phyloP scores from a whole-genome alignment of 345 rosid genomes.

The Ceriops decandra region DNA sequence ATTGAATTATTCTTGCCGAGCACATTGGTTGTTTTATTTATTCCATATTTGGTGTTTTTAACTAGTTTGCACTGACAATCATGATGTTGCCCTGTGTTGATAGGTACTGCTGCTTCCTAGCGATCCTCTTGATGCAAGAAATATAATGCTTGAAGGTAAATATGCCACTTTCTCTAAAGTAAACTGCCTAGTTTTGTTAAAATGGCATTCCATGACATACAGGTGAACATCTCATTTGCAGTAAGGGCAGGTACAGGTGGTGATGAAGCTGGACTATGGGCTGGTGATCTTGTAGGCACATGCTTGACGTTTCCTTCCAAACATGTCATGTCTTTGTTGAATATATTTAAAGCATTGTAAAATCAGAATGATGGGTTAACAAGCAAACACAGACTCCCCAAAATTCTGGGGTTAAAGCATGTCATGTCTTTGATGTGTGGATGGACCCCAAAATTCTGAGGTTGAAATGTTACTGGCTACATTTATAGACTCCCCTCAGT shows the following conservation, averaged over 20 bases:
- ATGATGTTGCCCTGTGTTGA: conserved; percentile 1
- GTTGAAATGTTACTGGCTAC: not conserved
- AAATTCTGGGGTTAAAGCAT: not conserved
- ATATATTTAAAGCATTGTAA: not conserved
- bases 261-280: conserved; percentile 99
- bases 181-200: not conserved
- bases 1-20: not conserved
- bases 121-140: conserved; percentile 93
- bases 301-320: conserved; percentile 49
- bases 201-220: not conserved
- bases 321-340: conserved; percentile 4
- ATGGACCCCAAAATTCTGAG: not conserved
- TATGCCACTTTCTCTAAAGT: conserved; percentile 3
- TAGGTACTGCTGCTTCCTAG: conserved; percentile 79
- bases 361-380: conserved; percentile 8
- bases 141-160: conserved; percentile 96
- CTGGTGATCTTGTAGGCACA: conserved; percentile 99
- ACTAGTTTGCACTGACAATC: too few species aligned
- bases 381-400: not conserved
- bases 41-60: not conserved
- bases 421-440: too few species aligned
- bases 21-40: not conserved
- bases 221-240: conserved; percentile 28
- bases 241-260: conserved; percentile 99
- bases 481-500: not conserved